Conservation (phyloP, 352 stramenopile genomes). For the Thalassiosira livingstoniorum region DNA sequence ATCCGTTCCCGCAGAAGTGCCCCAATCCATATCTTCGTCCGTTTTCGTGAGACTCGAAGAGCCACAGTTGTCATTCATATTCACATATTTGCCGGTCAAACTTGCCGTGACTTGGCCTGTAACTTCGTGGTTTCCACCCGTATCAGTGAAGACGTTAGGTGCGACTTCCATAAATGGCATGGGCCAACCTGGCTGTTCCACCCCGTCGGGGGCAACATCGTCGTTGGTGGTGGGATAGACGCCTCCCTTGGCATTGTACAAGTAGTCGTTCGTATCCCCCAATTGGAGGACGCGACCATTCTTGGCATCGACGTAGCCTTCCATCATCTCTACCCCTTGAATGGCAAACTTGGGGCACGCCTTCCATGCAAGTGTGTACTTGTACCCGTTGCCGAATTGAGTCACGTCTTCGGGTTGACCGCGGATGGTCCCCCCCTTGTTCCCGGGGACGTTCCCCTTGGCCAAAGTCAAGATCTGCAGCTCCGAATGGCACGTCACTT, state of each 20-base stretch:
- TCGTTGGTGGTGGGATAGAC: slow-evolving; percentile 23
- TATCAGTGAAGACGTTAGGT: not conserved
- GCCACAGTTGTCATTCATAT: slow-evolving; percentile 3
- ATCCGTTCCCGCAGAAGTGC: slow-evolving; percentile 4
- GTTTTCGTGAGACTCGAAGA: not conserved
- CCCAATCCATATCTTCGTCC: slow-evolving; percentile 20
- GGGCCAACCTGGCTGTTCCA: not conserved
- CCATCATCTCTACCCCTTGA: slow-evolving; percentile 29
- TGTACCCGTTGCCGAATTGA: slow-evolving; percentile 4
- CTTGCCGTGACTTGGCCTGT: not conserved
- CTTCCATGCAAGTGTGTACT: slow-evolving; percentile 7
- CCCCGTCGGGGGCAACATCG: slow-evolving; percentile 10
- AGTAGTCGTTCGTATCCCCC: slow-evolving; percentile 16
- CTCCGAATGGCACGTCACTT: slow-evolving; percentile 32
- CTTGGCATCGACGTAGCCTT: slow-evolving; percentile 22
- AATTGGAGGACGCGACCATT: slow-evolving; percentile 2
- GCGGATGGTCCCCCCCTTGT: not conserved
- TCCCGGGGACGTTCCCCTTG: not conserved
- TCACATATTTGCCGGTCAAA: slow-evolving; percentile 8
- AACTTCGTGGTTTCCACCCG: slow-evolving; percentile 10
- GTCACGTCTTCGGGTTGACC: not conserved
- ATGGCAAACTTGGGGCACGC: slow-evolving; percentile 4
- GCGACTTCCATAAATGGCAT: slow-evolving; percentile 23
- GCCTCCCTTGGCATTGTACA: slow-evolving; percentile 1
- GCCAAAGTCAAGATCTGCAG: slow-evolving; percentile 13